Evolutionary conservation across 768 basidiomycete species (phyloP).

Genomic region (Leccinum truebloodii): DNA sequence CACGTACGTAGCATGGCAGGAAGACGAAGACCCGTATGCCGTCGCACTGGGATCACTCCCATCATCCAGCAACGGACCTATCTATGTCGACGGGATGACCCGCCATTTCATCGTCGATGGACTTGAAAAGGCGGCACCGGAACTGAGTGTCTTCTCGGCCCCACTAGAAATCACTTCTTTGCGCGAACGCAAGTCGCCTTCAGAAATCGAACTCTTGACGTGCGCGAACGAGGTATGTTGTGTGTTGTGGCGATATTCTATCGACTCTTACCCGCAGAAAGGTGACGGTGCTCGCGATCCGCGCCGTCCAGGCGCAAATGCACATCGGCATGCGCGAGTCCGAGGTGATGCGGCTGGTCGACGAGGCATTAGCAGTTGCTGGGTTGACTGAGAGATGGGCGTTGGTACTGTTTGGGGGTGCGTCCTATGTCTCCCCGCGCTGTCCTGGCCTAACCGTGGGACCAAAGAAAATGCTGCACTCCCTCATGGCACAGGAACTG

Average conservation of each 20-base stretch:
- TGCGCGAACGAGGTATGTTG: slow-evolving; percentile 75
- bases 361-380: slow-evolving; percentile 51
- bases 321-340: slow-evolving; percentile 78
- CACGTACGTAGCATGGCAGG: slow-evolving; percentile 59
- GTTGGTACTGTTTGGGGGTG: slow-evolving; percentile 79
- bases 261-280: slow-evolving; percentile 31
- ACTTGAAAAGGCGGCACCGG: slow-evolving; percentile 46
- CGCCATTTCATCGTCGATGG: slow-evolving; percentile 69
- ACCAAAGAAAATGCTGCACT: slow-evolving; percentile 77
- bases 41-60: slow-evolving; percentile 40
- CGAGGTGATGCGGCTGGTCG: slow-evolving; percentile 58
- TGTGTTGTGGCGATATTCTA: background rate
- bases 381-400: slow-evolving; percentile 62
- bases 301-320: slow-evolving; percentile 59
- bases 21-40: slow-evolving; percentile 67
- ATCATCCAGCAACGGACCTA: slow-evolving; percentile 30
- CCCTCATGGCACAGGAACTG: slow-evolving; percentile 80
- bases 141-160: slow-evolving; percentile 46
- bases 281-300: slow-evolving; percentile 78
- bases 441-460: slow-evolving; percentile 2
- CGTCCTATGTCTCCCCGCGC: slow-evolving; percentile 18
- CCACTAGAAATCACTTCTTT: slow-evolving; percentile 57
- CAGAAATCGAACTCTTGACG: slow-evolving; percentile 70
- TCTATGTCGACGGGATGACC: slow-evolving; percentile 62
- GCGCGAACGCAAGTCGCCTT: slow-evolving; percentile 70